A percentile compares a stretch with the other conserved stretches of the same genome.
Evolutionary conservation across 108 stramenopile species (phyloP).

Genomic region (Skeletonema potamos): DNA sequence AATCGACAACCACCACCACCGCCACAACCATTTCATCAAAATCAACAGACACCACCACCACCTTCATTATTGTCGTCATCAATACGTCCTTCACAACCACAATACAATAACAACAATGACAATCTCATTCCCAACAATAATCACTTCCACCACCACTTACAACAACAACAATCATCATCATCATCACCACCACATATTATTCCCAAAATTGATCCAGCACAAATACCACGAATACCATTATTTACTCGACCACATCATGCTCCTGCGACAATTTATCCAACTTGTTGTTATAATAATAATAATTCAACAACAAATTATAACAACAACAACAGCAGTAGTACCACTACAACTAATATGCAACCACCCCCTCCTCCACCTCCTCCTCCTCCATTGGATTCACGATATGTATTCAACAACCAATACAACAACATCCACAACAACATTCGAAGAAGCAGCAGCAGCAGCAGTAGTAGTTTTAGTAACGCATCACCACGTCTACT

Average conservation of each 20-base stretch:
- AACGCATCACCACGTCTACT: slow-evolving; percentile 66
- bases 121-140: not conserved
- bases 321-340: not conserved
- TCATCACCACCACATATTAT: slow-evolving; percentile 12
- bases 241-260: slow-evolving; percentile 60
- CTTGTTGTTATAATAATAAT: too few species aligned
- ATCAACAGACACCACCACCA: too few species aligned
- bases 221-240: slow-evolving; percentile 58
- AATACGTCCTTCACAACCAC: not conserved
- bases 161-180: not conserved
- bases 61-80: too few species aligned
- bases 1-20: too few species aligned
- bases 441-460: too few species aligned
- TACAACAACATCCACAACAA: slow-evolving; percentile 61
- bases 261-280: slow-evolving; percentile 42
- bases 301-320: not conserved
- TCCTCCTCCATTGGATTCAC: slow-evolving; percentile 63
- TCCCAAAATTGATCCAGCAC: slow-evolving; percentile 52
- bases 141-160: not conserved
- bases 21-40: too few species aligned
- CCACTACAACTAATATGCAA: too few species aligned
- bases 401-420: slow-evolving; percentile 35
- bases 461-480: too few species aligned
- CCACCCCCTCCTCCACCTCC: too few species aligned
- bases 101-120: not conserved